phyloP scores from a whole-genome alignment of 768 basidiomycete genomes.

The Termitomyces sp. region DNA sequence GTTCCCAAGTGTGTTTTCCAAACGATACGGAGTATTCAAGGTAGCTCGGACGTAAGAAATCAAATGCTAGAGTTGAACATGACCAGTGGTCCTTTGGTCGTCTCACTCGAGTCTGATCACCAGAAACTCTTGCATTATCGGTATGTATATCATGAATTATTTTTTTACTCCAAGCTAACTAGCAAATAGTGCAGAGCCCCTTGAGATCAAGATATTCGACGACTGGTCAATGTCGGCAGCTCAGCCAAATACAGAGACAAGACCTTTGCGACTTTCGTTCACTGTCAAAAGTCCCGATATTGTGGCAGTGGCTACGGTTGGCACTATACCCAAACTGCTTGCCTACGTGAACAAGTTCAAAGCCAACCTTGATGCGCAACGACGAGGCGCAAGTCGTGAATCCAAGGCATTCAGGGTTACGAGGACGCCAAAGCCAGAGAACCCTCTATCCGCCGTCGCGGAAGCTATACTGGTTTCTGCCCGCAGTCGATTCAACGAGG shows the following conservation, averaged over 20 bases:
- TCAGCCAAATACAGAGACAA: conserved; percentile 32
- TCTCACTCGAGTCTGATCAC: conserved; percentile 70
- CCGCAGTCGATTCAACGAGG: conserved; percentile 63
- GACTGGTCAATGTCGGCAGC: conserved; percentile 66
- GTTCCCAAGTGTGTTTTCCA: conserved; percentile 73
- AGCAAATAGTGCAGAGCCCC: conserved; percentile 66
- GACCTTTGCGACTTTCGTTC: conserved; percentile 66
- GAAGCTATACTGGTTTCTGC: conserved; percentile 79
- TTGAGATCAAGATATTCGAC: conserved; percentile 69
- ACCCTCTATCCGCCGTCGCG: conserved; percentile 81
- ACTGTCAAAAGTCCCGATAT: conserved; percentile 67
- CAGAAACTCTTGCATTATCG: conserved; percentile 70
- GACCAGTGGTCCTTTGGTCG: conserved; percentile 64
- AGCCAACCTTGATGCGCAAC: conserved; percentile 65
- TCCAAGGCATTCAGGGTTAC: conserved; percentile 74
- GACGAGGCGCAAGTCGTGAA: conserved; percentile 71
- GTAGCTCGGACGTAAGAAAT: conserved; percentile 27
- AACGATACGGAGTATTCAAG: conserved; percentile 55
- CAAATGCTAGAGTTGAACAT: conserved; percentile 70
- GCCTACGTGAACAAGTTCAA: conserved; percentile 71
- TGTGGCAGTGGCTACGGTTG: conserved; percentile 60
- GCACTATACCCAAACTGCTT: conserved; percentile 73
- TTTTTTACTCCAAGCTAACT: neutral
- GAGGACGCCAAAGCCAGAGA: conserved; percentile 67
- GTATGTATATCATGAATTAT: conserved; percentile 29